Evolutionary conservation across 176 grass and related monocot species (phyloP), one percentile per base, ranked within the genome.

Genomic region (Musa beccarii): DNA sequence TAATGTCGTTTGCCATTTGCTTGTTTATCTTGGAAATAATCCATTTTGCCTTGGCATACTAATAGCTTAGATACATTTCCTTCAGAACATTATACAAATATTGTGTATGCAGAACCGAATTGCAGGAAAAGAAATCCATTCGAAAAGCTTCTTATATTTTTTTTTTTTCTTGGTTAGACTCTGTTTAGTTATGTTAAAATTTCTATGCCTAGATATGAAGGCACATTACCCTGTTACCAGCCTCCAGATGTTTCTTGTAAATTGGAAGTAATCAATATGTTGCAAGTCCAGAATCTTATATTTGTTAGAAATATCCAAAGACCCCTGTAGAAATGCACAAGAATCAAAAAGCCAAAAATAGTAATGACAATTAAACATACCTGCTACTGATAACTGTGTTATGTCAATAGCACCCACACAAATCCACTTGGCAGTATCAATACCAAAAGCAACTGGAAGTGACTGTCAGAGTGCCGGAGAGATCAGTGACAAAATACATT

Each of bases 391-490:
- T 76, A 98, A 81, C 76, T 98, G 94, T 82, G 94, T 98, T 78
- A 93, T 82, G 80, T 98, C 94, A 76, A 93, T 93, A 76, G 90
- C 88, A 80, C 94, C 94, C 68, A 93, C 90, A 82, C 94, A 98
- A 81, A 98, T 91, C 94, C 94, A 98, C 87, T 98, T 98, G 52
- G 94, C 94, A 67, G 85, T 82, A 53, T 98, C 94, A 76, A 82
- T 85, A 61, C 94, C 94, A 79, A 98, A 98, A 82, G 94, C 94
- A 87, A 98, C 94, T 77, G 90, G 94, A 73, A 98, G 83, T 78
- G 94, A 98, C 94, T 98, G 73, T 28, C 71, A 81, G 69, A 82
- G 20, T 9, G 26, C 66, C 22, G 19, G 24, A 51, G 8, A 15
- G 24, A 26, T 16, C 72, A 74, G 16, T 74, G 2, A 57, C 2